A percentile compares a stretch with the other conserved stretches of the same genome.
These are phyloP conservation scores for Alloascoidea africana DNA, from an alignment of 805 yeast species.

Conservation along the genomic window DNA sequence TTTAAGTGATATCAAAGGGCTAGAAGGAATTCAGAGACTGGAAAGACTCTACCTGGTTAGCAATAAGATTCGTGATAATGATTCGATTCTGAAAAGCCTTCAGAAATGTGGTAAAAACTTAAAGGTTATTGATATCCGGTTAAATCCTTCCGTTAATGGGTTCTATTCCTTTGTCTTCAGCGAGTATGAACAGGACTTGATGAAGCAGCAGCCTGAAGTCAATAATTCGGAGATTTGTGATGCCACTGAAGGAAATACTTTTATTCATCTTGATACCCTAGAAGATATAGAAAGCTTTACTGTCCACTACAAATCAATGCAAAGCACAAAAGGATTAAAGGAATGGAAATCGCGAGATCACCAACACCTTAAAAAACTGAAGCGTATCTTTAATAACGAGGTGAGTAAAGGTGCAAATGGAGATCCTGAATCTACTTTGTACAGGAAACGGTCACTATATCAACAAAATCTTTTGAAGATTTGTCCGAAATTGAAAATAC, in stretches of 20 bases:
- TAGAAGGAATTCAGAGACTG: slow-evolving; percentile 14
- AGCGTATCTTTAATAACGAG: neutral
- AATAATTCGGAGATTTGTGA: slow-evolving; percentile 10
- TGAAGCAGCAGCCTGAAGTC: neutral
- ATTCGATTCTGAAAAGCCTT: neutral
- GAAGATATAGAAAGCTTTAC: neutral
- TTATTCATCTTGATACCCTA: neutral
- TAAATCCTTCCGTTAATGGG: neutral
- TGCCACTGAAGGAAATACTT: neutral
- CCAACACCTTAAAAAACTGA: neutral
- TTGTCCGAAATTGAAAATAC: neutral
- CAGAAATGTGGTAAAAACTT: too few species aligned
- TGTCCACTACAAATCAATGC: neutral
- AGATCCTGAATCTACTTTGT: neutral
- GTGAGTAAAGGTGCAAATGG: neutral
- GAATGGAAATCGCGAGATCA: neutral
- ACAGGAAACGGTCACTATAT: neutral
- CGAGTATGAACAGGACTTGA: neutral
- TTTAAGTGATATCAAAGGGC: slow-evolving; percentile 12
- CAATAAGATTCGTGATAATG: slow-evolving; percentile 10
- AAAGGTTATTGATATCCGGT: neutral
- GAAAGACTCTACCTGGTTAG: slow-evolving; percentile 13
- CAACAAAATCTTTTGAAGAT: neutral
- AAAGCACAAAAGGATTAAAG: neutral
- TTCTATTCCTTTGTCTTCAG: neutral